phyloP scores from a whole-genome alignment of 176 grass and related monocot species.

The Otatea glauca region DNA sequence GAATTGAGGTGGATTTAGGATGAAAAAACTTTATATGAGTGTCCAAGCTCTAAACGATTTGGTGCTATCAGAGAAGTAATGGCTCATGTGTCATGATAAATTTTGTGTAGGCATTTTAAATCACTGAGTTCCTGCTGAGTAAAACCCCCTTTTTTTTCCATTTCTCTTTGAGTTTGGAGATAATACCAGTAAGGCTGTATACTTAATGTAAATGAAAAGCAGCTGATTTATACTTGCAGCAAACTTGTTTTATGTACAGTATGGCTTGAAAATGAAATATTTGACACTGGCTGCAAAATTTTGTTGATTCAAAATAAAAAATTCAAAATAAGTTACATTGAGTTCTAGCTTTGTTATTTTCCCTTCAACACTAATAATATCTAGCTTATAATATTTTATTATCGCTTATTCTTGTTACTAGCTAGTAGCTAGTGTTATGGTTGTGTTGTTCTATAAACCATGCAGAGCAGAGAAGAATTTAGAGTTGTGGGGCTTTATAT shows the following conservation, averaged over 20 bases:
- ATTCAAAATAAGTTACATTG: not conserved
- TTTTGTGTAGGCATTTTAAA: not conserved
- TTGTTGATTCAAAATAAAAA: not conserved
- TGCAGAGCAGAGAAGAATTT: not conserved
- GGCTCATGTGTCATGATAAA: not conserved
- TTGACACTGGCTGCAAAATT: slow-evolving; percentile 19
- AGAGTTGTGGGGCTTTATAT: not conserved
- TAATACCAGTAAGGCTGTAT: not conserved
- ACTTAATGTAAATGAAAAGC: not conserved
- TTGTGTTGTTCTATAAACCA: not conserved
- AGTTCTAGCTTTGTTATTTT: not conserved
- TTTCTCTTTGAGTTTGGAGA: not conserved
- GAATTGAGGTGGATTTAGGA: not conserved
- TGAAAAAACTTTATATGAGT: not conserved
- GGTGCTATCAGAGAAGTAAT: not conserved
- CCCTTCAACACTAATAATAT: not conserved
- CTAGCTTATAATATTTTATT: not conserved
- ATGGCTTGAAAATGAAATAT: slow-evolving; percentile 4
- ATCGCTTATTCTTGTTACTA: not conserved
- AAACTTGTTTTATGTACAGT: not conserved
- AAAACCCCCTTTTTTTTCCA: not conserved
- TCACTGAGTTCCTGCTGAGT: not conserved
- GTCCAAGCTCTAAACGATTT: not conserved
- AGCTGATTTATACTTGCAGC: not conserved
- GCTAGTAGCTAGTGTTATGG: not conserved